Conservation (phyloP, 192 early-diverging fungal genomes). For the Paraglomus brasilianum region DNA sequence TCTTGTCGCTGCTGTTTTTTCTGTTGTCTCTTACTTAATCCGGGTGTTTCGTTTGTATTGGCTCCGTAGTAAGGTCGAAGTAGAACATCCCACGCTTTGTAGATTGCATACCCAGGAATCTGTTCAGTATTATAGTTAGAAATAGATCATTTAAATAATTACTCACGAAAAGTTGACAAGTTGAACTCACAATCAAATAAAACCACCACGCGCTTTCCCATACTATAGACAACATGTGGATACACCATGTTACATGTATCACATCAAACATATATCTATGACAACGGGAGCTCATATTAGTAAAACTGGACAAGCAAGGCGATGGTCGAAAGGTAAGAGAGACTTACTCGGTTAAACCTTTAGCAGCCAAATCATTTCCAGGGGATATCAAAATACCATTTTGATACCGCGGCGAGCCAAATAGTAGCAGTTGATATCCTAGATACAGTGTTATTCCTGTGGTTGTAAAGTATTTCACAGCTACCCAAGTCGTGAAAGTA, state of each 20-base stretch:
- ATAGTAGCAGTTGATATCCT: not conserved
- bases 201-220: slow-evolving; percentile 11
- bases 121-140: not conserved
- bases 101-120: slow-evolving; percentile 6
- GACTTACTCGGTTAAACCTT: slow-evolving; percentile 1
- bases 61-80: not conserved
- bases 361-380: slow-evolving; percentile 5
- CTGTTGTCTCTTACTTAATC: slow-evolving; percentile 1
- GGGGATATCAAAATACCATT: not conserved
- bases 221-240: not conserved
- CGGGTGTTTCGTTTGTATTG: not conserved
- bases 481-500: slow-evolving; percentile 7
- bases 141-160: slow-evolving; percentile 1
- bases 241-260: not conserved
- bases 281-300: not conserved
- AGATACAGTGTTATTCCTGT: not conserved
- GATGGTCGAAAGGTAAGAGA: not conserved
- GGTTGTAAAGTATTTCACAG: slow-evolving; percentile 6
- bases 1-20: not conserved
- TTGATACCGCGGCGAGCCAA: slow-evolving; percentile 1
- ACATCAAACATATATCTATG: slow-evolving; percentile 14
- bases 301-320: not conserved
- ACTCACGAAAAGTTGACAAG: not conserved
- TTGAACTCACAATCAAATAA: not conserved
- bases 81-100: not conserved